Base-by-base conservation (phyloP, 2,329 filamentous ascomycete genomes). In the Aureobasidium uvarum region DNA sequence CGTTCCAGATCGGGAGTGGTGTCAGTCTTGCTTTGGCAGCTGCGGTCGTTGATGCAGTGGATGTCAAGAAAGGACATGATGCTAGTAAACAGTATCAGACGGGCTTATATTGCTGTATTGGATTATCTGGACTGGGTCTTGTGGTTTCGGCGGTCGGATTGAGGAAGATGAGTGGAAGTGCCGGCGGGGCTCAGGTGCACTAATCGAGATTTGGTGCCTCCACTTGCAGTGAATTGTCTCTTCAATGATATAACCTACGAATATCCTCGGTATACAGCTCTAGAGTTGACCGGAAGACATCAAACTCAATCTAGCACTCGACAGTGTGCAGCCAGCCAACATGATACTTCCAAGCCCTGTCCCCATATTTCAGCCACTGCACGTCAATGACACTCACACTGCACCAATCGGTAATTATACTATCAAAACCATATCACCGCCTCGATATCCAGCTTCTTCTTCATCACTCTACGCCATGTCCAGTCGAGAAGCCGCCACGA, bases 1-100 rank as follows among this genome's bases (percentile, higher is more conserved):
- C 78, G 5, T 79, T 78, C 66, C 77, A 79, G 70, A 78, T 79
- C 25, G 77, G 78, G 10, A 76, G 74, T 25, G 77, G 77, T 1
- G 76, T 79, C 0, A 75, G 76, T 1, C 70, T 79, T 23, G 78
- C 78, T n/a, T 72, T 79, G 31, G 74, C 76, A 3, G 72, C 76
- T 33, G 75, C 78, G 5, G 73, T 77, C 3, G 76, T 77, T 1
- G 69, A 78, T 62, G 75, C 74, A 2, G 76, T 78, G 3, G 77
- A 79, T 62, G 74, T 74, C 13, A 70, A 74, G 38, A 75, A 78
- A 54, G 75, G 74, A 3, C 77, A 74, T 60, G 68, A 66, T 0
- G 62, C 67, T 38, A 58, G 73, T 8, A 69, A 75, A 33, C 77
- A 80, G 65, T 79, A 80, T 54, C 69, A 71, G 11, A 79, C 75